A percentile compares a stretch with the other conserved stretches of the same genome.
Evolutionary conservation across 345 rosid species (phyloP).

Genomic region (Chamaenerion angustifolium): DNA sequence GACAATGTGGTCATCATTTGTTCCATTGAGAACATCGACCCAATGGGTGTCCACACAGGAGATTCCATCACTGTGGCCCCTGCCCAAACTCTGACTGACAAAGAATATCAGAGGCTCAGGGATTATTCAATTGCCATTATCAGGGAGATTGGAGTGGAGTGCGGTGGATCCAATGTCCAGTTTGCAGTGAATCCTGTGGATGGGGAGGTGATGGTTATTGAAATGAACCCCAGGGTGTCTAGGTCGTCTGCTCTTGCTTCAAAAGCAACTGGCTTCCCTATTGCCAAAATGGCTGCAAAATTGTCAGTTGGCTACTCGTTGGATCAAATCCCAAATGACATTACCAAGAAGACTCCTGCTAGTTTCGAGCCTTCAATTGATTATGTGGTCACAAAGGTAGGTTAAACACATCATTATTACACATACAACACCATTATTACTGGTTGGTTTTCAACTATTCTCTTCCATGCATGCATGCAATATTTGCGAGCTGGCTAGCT

Average conservation of each 20-base stretch:
- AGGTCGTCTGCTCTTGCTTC: conserved; percentile 97
- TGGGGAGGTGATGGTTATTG: conserved; percentile 97
- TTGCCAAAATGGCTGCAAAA: conserved; percentile 98
- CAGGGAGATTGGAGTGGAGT: conserved; percentile 97
- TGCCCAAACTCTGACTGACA: conserved; percentile 91
- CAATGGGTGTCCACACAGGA: conserved; percentile 97
- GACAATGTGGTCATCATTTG: conserved; percentile 96
- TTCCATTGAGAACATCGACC: conserved; percentile 92
- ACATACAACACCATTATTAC: too few species aligned
- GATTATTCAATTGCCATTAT: conserved; percentile 81
- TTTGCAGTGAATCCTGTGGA: conserved; percentile 88
- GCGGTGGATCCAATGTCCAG: conserved; percentile 98
- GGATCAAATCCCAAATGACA: conserved; percentile 98
- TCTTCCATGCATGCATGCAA: too few species aligned
- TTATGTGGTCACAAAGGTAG: conserved; percentile 90
- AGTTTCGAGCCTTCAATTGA: conserved; percentile 98
- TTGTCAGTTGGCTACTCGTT: conserved; percentile 82
- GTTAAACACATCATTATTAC: neutral
- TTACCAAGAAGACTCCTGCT: conserved; percentile 94
- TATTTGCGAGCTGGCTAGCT: neutral
- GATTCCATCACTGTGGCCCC: conserved; percentile 98
- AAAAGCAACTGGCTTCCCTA: conserved; percentile 96
- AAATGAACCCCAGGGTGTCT: conserved; percentile 97
- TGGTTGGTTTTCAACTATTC: too few species aligned
- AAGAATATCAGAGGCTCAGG: conserved; percentile 87